A percentile compares a stretch with the other conserved stretches of the same genome.
These are phyloP conservation scores for Amanita muscaria DNA, from an alignment of 768 basidiomycete genomes.

Conservation along the genomic window DNA sequence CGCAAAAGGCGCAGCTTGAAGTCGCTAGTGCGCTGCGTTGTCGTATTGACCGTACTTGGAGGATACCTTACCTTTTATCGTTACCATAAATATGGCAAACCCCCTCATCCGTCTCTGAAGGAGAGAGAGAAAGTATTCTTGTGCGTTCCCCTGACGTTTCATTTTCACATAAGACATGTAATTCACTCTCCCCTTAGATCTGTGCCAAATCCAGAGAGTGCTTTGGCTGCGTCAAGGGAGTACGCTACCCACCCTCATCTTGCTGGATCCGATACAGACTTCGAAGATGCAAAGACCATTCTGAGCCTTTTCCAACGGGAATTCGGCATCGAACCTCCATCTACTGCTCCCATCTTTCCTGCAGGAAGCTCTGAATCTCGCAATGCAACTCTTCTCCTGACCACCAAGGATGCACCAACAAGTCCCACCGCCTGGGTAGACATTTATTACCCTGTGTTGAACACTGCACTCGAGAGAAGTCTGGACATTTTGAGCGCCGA, in stretches of 20 bases:
- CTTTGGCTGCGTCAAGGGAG: constrained; percentile 43
- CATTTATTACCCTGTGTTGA: constrained; percentile 82
- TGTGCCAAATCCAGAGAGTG: constrained; percentile 49
- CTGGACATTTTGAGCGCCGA: constrained; percentile 56
- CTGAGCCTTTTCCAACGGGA: constrained; percentile 61
- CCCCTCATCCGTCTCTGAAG: constrained; percentile 12
- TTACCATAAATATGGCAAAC: neutral
- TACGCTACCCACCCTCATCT: constrained; percentile 67
- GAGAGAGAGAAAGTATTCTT: constrained; percentile 19
- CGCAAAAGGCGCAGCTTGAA: neutral
- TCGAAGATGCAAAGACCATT: constrained; percentile 55
- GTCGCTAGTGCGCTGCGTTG: neutral
- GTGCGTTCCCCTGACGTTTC: constrained; percentile 13
- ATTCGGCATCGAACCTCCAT: constrained; percentile 40
- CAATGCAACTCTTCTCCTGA: constrained; percentile 52
- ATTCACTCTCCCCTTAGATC: constrained; percentile 24
- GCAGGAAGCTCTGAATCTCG: constrained; percentile 65
- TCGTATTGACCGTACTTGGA: neutral
- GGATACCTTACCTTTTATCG: neutral
- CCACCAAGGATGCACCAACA: constrained; percentile 30
- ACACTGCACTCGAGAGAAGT: constrained; percentile 62
- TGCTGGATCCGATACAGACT: constrained; percentile 56
- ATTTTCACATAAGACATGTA: neutral
- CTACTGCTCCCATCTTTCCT: constrained; percentile 49
- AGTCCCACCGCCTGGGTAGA: constrained; percentile 74